These are phyloP conservation scores for Ammopiptanthus mongolicus DNA, from an alignment of 306 rosid genomes.

Conservation along the genomic window DNA sequence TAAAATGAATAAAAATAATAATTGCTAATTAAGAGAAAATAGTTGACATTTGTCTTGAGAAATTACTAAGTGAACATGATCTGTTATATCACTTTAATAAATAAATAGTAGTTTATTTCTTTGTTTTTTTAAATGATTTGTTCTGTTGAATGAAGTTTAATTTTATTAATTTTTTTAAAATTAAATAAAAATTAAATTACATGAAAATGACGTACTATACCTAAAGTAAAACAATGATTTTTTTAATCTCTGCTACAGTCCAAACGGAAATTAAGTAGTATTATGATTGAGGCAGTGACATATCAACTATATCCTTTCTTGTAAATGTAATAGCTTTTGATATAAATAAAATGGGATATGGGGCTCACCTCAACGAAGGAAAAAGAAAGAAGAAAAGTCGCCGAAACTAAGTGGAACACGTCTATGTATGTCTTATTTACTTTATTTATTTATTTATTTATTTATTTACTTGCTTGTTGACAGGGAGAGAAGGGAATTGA, in stretches of 20 bases:
- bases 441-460: neutral
- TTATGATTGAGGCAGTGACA: slow-evolving; percentile 45
- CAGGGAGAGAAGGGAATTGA: neutral
- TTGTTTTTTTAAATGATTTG: neutral
- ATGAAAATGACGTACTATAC: neutral
- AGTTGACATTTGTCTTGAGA: neutral
- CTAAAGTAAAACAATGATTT: neutral
- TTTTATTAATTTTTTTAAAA: neutral
- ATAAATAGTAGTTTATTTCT: neutral
- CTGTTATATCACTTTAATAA: neutral
- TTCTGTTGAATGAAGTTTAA: neutral
- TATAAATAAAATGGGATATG: neutral
- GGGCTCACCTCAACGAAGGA: slow-evolving; percentile 12
- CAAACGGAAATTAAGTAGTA: slow-evolving; percentile 10
- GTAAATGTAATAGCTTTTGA: slow-evolving; percentile 3
- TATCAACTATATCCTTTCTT: slow-evolving; percentile 34
- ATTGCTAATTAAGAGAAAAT: neutral
- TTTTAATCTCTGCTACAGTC: slow-evolving; percentile 16
- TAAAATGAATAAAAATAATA: neutral
- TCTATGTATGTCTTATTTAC: slow-evolving; percentile 12
- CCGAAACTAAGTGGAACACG: slow-evolving; percentile 11
- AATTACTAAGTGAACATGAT: neutral
- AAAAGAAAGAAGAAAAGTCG: slow-evolving; percentile 15
- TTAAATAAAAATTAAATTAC: too few relatives aligned
- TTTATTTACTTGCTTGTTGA: neutral